Conservation (phyloP, 108 stramenopile species). For the Cafeteria roenbergensis region DNA sequence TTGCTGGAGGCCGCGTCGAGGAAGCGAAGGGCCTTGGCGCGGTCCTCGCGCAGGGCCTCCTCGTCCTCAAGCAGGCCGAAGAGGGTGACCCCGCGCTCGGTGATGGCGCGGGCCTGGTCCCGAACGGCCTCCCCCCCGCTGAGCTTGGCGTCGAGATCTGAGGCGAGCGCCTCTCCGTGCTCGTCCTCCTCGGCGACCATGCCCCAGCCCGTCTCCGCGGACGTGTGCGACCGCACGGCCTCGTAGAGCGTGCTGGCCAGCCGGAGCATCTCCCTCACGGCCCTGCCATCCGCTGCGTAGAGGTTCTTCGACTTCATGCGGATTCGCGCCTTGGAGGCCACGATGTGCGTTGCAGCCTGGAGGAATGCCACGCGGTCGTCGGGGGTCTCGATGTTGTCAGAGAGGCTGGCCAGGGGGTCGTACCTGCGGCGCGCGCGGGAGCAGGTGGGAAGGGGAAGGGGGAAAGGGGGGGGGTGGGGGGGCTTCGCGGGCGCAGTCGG, state of each 20-base stretch:
- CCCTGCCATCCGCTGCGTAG: slow-evolving; percentile 58
- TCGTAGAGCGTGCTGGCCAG: slow-evolving; percentile 45
- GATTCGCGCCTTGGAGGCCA: slow-evolving; percentile 37
- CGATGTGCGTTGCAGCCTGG: slow-evolving; percentile 22
- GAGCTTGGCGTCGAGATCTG: neutral
- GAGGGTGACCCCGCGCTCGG: slow-evolving; percentile 37
- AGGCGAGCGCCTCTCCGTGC: slow-evolving; percentile 1
- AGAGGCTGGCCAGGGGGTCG: slow-evolving; percentile 46
- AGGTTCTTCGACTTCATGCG: slow-evolving; percentile 55
- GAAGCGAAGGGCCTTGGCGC: slow-evolving; percentile 37
- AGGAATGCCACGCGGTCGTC: slow-evolving; percentile 61
- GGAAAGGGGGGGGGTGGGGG: neutral
- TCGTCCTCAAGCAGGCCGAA: slow-evolving; percentile 44
- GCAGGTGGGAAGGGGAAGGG: neutral
- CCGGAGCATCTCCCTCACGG: slow-evolving; percentile 61
- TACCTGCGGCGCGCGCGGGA: slow-evolving; percentile 18
- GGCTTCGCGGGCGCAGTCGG: neutral
- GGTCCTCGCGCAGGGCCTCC: slow-evolving; percentile 24
- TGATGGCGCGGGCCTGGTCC: slow-evolving; percentile 37
- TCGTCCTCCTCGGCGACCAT: slow-evolving; percentile 1
- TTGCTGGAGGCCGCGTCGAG: slow-evolving; percentile 31
- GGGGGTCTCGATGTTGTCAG: slow-evolving; percentile 53
- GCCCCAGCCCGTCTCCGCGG: neutral
- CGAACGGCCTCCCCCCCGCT: slow-evolving; percentile 17
- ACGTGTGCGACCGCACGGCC: slow-evolving; percentile 29